phyloP scores from a whole-genome alignment of 495 filamentous ascomycete genomes.

The Aspergillus wentii region DNA sequence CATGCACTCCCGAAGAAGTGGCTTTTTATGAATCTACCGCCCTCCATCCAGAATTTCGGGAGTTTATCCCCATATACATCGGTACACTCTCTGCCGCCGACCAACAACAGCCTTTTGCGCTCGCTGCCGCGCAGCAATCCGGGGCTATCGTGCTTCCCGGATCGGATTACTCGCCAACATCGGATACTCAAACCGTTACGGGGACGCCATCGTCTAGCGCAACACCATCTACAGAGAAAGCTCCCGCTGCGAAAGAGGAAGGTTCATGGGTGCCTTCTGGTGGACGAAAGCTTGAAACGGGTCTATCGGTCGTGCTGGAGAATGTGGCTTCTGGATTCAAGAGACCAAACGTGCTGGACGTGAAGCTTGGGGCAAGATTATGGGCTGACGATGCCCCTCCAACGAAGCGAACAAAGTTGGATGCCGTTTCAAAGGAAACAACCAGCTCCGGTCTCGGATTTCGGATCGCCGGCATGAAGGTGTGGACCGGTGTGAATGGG shows the following conservation, averaged over 20 bases:
- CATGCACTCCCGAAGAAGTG: slow-evolving; percentile 81
- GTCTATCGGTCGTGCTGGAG: slow-evolving; percentile 77
- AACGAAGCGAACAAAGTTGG: slow-evolving; percentile 73
- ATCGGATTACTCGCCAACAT: slow-evolving; percentile 24
- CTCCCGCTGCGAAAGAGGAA: slow-evolving; percentile 13
- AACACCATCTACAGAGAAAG: slow-evolving; percentile 3
- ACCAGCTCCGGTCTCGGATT: slow-evolving; percentile 80
- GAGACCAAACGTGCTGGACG: slow-evolving; percentile 87
- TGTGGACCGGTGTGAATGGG: slow-evolving; percentile 64
- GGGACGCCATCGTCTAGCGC: slow-evolving; percentile 4
- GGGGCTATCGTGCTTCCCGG: slow-evolving; percentile 36
- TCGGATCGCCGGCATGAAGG: slow-evolving; percentile 90
- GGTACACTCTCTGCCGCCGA: slow-evolving; percentile 62
- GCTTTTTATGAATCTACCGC: slow-evolving; percentile 83
- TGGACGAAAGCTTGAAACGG: slow-evolving; percentile 61
- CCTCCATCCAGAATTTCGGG: slow-evolving; percentile 64
- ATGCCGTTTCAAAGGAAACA: slow-evolving; percentile 71
- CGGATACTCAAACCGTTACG: slow-evolving; percentile 10
- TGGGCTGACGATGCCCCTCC: slow-evolving; percentile 79
- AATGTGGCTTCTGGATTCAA: slow-evolving; percentile 80
- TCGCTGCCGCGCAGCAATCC: slow-evolving; percentile 36
- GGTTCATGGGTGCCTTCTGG: slow-evolving; percentile 46
- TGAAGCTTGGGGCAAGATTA: slow-evolving; percentile 81
- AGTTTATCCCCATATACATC: slow-evolving; percentile 79
- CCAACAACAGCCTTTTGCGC: slow-evolving; percentile 43